Conservation (phyloP, 441 rosid species). For the Bruguiera hainesii region DNA sequence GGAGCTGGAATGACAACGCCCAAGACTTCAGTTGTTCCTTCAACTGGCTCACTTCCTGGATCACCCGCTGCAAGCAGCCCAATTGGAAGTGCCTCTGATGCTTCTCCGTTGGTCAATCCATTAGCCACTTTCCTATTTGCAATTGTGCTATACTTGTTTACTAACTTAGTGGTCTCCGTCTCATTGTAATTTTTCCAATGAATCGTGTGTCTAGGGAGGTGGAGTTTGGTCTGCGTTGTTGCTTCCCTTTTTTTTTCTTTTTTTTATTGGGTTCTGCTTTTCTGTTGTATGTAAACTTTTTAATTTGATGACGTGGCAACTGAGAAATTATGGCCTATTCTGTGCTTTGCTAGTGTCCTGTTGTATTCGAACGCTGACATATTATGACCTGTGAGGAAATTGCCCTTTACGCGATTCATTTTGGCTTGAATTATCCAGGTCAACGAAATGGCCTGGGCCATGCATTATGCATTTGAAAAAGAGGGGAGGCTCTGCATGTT, state of each 20-base stretch:
- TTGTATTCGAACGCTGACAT: conserved; percentile 1
- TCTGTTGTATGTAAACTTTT: conserved; percentile 29
- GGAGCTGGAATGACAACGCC: conserved; percentile 41
- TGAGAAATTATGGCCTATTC: background rate
- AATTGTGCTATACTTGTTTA: conserved; percentile 27
- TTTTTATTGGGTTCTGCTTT: background rate
- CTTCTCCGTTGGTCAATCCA: conserved; percentile 35
- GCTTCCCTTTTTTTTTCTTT: conserved; percentile 7
- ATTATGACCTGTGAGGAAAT: conserved; percentile 11
- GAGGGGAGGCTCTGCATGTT: background rate
- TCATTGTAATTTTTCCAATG: conserved; percentile 30
- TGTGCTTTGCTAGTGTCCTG: conserved; percentile 8
- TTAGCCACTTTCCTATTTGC: conserved; percentile 25
- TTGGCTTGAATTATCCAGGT: background rate
- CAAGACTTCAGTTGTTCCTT: conserved; percentile 39
- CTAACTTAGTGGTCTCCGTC: conserved; percentile 30
- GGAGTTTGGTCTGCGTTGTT: conserved; percentile 24
- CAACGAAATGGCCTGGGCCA: too few relatives aligned
- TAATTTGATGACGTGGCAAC: conserved; percentile 14
- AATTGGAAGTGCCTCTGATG: conserved; percentile 45
- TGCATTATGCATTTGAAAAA: too few relatives aligned
- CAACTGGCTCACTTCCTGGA: conserved; percentile 59
- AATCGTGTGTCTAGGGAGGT: conserved; percentile 8
- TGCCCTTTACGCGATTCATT: background rate
- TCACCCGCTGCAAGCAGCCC: conserved; percentile 53